Base-by-base conservation (phyloP, 23 red algal genomes). In the Gracilaria caudata region DNA sequence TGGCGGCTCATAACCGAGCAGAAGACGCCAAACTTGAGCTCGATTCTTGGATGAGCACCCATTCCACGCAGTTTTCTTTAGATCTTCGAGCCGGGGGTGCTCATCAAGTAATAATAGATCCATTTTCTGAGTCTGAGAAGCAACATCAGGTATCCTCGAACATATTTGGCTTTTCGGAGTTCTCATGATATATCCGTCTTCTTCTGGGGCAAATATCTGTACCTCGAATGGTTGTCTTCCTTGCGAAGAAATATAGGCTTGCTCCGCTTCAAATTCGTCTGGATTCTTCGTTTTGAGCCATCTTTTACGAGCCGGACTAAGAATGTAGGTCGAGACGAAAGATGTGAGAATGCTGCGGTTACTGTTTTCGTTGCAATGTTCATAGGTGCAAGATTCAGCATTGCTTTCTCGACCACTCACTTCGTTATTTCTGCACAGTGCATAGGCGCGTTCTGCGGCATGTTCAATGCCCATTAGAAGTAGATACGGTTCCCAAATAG, bases 1-100 rank as follows among this genome's bases (percentile, higher is more conserved):
- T 39, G 75, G 20, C 7, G 95, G 95, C 41, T 88, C 88, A 37
- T 90, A 87, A 17, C 75, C 95, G 44, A 97, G 59, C 13, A 97
- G 84, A 33, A 97, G 25, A 41, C 92, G 91, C 95, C 95, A 97
- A 1, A 90, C 84, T 7, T 73, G 80, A 35, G 90, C 80, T 21
- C 95, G 51, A 73, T 79, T 80, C 47, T 70, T 40, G 16, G 77
- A 59, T 7, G 53, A 79, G 74, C 86, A 90, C 72, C 86, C 86
- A 39, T 90, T 90, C 86, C 86, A 90, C 7, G 74, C 77, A 26
- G 63, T 78, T 51, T 51, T 10, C 21, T 39, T 70, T 0, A 90
- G 37, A 20, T 64, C 19, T 16, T 90, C 74, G 29, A 43, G 24
- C 16, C 25, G 19, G 41, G 86, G 77, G 20, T 28, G 49, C 56